Percentiles rank a stretch among this genome's conserved stretches.
These are phyloP conservation scores for Blastocladiella emersonii DNA, from an alignment of 371 early-diverging fungal species.

Conservation along the genomic window DNA sequence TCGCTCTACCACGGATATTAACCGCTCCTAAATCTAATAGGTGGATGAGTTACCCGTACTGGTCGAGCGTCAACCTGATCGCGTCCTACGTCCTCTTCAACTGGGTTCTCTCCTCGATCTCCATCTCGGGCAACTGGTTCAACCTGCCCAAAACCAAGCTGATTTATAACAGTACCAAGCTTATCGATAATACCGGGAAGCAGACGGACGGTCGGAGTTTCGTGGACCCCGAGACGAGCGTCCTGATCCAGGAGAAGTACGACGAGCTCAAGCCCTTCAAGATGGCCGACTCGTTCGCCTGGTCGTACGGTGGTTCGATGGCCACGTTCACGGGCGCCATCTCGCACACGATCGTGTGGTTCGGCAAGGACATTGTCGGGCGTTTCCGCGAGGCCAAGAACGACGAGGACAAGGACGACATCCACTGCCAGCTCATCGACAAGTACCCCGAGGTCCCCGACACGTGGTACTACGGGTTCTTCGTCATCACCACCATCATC, in stretches of 20 bases:
- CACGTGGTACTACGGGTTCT: slow-evolving; percentile 57
- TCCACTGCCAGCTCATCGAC: slow-evolving; percentile 40
- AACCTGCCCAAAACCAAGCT: neutral
- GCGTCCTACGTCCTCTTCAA: neutral
- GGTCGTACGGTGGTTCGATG: neutral
- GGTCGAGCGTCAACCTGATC: too few relatives aligned
- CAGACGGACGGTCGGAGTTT: too few relatives aligned
- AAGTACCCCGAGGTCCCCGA: slow-evolving; percentile 22
- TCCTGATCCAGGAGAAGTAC: neutral
- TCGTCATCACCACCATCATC: slow-evolving; percentile 37
- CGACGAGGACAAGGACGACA: slow-evolving; percentile 11
- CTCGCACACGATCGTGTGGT: neutral
- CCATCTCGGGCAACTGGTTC: neutral
- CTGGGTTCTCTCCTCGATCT: neutral
- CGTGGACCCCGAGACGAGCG: neutral
- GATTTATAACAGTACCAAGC: neutral
- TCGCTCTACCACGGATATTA: too few relatives aligned
- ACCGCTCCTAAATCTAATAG: too few relatives aligned
- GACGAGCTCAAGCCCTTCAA: neutral
- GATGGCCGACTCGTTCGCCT: neutral
- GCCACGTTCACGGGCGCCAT: neutral
- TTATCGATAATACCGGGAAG: neutral
- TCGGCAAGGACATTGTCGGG: neutral
- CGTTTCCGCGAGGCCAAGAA: neutral
- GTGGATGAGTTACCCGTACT: too few relatives aligned